Base-by-base conservation (phyloP, 352 stramenopile genomes). In the Aphanomyces stellatus region DNA sequence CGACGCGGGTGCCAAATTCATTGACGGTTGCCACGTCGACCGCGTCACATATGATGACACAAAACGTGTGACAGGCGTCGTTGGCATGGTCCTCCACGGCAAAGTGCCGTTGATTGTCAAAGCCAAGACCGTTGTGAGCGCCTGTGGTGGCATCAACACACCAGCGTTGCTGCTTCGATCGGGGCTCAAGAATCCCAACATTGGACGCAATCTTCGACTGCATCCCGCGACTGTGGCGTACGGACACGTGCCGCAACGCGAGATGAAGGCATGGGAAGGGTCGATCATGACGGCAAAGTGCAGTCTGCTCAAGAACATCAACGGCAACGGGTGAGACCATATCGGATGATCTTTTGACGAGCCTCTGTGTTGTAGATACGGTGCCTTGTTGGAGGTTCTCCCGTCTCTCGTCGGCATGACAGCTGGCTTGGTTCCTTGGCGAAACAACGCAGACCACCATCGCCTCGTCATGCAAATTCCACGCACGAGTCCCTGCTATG, bases 251-350 rank as follows among this genome's bases (percentile, higher is more conserved):
- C 62, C 49, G 24, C 27, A 46, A 11, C 51, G 72, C 10, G 40
- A 61, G 17, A 35, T 78, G 13, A 51, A 71, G 33, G 46, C 49
- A 4, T 76, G 65, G 51, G n/a, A 62, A 27, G 73, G 73, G 13
- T 56, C 73, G 30, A 64, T 72, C 41, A 71, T 75, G 71, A 76
- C 73, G 1, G 66, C 51, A 34, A 62, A 74, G 19, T 72, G 61
- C 33, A 65, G 31, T 19, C 42, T 69, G 22, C 63, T 74, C 34
- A 30, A 42, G 19, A 46, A 71, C 27, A 25, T 65, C 17, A 48
- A 78, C 60, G 65, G 65, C n/a, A 22, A 67, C 25, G 60, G 60
- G 60, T 67, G 24, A 1, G 49, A 19, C 25, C 13, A 56, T 37
- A 56, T n/a, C n/a, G n/a, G n/a, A 56, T 35, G n/a, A n/a, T n/a